These are phyloP conservation scores for Botrytis byssoidea DNA, from an alignment of 2,329 filamentous ascomycete genomes.

Conservation along the genomic window DNA sequence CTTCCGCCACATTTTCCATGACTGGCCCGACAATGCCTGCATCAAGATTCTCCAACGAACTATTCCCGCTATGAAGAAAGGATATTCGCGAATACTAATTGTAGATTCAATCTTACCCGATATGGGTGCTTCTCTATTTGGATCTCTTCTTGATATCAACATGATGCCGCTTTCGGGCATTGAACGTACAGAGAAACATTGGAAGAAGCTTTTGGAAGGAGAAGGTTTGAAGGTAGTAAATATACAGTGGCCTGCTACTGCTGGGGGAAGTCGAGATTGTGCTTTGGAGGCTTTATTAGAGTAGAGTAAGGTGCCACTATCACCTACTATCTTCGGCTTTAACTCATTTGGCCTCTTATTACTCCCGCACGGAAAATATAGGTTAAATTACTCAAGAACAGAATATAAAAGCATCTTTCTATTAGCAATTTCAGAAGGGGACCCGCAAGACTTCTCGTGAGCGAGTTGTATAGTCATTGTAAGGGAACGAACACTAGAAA, in stretches of 20 bases:
- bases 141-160: constrained; percentile 14
- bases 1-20: constrained; percentile 39
- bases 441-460: too few relatives aligned
- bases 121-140: constrained; percentile 28
- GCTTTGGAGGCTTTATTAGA: constrained; percentile 11
- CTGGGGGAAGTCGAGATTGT: constrained; percentile 10
- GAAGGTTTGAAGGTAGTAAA: constrained; percentile 27
- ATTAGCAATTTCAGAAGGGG: too few relatives aligned
- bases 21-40: constrained; percentile 39
- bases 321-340: not conserved
- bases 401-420: too few relatives aligned
- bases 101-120: constrained; percentile 28
- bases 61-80: constrained; percentile 32
- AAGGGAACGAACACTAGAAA: too few relatives aligned
- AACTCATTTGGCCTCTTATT: too few relatives aligned
- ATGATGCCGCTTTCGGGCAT: constrained; percentile 25
- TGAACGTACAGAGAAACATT: constrained; percentile 42
- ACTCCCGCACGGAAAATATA: not conserved
- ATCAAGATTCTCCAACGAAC: constrained; percentile 36
- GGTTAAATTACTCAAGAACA: too few relatives aligned
- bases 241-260: constrained; percentile 22
- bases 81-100: constrained; percentile 29
- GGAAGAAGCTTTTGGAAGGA: constrained; percentile 32
- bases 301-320: not conserved
- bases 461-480: too few relatives aligned